Conservation (phyloP, 139 green algal species). For the Picochlorum sp. region DNA sequence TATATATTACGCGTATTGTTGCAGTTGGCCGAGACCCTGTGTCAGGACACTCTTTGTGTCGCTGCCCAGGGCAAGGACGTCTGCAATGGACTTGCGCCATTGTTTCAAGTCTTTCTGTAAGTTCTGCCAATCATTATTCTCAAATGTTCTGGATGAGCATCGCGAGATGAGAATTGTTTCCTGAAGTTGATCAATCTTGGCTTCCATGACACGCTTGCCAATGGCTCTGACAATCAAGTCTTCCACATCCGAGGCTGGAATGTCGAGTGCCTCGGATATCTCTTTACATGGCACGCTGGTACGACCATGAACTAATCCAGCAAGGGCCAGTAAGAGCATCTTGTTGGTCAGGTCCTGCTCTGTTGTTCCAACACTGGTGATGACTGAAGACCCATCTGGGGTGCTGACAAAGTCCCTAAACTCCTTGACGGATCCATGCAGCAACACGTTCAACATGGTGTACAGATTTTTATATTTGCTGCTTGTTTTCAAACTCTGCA, state of each 20-base stretch:
- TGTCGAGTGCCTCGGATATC: conserved; percentile 11
- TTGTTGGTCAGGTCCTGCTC: conserved; percentile 19
- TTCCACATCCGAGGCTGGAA: conserved; percentile 35
- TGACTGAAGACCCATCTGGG: not conserved
- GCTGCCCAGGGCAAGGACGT: not conserved
- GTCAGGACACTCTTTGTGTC: conserved; percentile 6
- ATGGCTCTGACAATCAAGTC: conserved; percentile 38
- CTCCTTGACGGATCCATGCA: conserved; percentile 17
- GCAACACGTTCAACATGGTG: conserved; percentile 20
- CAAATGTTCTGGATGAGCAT: conserved; percentile 36
- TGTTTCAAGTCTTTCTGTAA: conserved; percentile 26
- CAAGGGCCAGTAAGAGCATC: conserved; percentile 31
- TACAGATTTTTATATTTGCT: conserved; percentile 12
- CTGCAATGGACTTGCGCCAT: conserved; percentile 25
- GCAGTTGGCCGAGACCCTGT: conserved; percentile 8
- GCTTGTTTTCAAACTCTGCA: conserved; percentile 8
- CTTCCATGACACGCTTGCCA: conserved; percentile 36
- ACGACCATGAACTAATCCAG: conserved; percentile 20
- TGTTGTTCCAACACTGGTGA: conserved; percentile 4
- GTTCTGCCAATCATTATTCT: conserved; percentile 31
- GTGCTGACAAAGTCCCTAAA: conserved; percentile 18
- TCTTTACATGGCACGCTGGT: conserved; percentile 16
- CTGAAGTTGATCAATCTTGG: conserved; percentile 30
- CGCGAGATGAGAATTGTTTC: conserved; percentile 23
- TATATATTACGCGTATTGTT: conserved; percentile 3